Evolutionary conservation across 2,329 filamentous ascomycete species (phyloP), one percentile per base, ranked within the genome.

Genomic region (Colletotrichum caudatum): DNA sequence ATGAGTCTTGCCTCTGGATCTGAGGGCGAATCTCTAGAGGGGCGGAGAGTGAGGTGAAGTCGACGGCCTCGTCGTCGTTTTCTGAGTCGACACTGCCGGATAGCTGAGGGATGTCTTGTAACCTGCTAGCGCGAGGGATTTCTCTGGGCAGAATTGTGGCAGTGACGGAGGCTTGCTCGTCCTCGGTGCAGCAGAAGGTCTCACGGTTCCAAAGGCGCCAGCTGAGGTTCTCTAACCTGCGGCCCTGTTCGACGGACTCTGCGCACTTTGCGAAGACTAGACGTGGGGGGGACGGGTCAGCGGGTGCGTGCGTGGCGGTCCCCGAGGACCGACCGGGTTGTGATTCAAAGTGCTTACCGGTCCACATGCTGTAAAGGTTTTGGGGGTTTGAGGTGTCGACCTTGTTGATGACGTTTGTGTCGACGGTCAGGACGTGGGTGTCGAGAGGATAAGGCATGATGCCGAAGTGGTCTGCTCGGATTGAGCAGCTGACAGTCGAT

Each of bases 131-230:
- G 57, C 79, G 78, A 61, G 83, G 84, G 64, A 90, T 88, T 68
- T 86, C 81, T 75, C 85, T 83, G 75, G 89, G 83, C 72, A 86
- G 77, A 76, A 85, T 81, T 74, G 84, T 80, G 76, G 80, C 76
- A 57, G 77, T 74, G 54, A 82, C 76, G 18, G 81, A 78, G 66
- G 87, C 83, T 76, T 87, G 85, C 76, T 87, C 85, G 71, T 87
- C 85, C 50, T 88, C 88, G 74, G 93, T 92, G 82, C 92, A 95
- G 83, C 95, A 97, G 77, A 97, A 94, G 16, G 93, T 95, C 80
- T 98, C 95, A 78, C 94, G 89, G 77, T 94, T 97, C 95, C 95
- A 98, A 73, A 98, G 85, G 77, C 96, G 88, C 96, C 96, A 98
- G 81, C 93, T 97, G 74, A 99, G 86, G 84, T 99, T 98, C 81